These are phyloP conservation scores for Diplodia mutila DNA, from an alignment of 2,329 filamentous ascomycete species.

Conservation along the genomic window DNA sequence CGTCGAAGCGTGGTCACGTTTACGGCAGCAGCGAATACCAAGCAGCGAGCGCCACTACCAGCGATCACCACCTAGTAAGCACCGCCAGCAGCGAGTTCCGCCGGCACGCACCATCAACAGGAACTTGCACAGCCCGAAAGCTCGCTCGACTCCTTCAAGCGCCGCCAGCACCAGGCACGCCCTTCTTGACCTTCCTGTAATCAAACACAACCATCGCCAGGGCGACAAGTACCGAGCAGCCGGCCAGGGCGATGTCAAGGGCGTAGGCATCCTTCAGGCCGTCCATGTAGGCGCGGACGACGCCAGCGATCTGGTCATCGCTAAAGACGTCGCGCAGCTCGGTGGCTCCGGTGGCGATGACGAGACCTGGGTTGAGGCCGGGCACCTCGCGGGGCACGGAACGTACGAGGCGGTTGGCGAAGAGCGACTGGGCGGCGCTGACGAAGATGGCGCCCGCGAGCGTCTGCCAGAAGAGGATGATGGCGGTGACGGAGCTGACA, in stretches of 20 bases:
- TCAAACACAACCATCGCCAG: slow-evolving; percentile 13
- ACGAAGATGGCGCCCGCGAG: slow-evolving; percentile 50
- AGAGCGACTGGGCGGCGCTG: slow-evolving; percentile 47
- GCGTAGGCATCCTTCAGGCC: slow-evolving; percentile 31
- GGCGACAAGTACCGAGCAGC: slow-evolving; percentile 9
- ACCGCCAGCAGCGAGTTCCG: no score
- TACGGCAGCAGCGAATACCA: no score
- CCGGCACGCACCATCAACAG: no score
- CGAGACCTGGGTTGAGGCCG: slow-evolving; percentile 36
- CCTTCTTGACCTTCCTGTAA: slow-evolving; percentile 21
- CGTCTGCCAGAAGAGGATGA: slow-evolving; percentile 50
- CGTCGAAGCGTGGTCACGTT: no score
- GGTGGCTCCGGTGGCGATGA: slow-evolving; percentile 51
- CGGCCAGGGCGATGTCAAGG: slow-evolving; percentile 24
- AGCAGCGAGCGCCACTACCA: no score
- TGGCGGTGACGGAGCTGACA: slow-evolving; percentile 44
- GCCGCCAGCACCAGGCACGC: not conserved
- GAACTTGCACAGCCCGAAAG: no score
- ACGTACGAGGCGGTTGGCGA: slow-evolving; percentile 46
- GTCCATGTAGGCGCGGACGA: slow-evolving; percentile 34
- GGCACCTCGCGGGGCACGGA: slow-evolving; percentile 42
- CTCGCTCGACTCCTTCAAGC: not conserved
- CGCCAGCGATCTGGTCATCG: slow-evolving; percentile 30
- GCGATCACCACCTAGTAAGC: no score
- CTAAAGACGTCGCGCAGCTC: slow-evolving; percentile 45